These are phyloP conservation scores for Cadophora sp. DNA, from an alignment of 2,329 filamentous ascomycete species.

Conservation along the genomic window DNA sequence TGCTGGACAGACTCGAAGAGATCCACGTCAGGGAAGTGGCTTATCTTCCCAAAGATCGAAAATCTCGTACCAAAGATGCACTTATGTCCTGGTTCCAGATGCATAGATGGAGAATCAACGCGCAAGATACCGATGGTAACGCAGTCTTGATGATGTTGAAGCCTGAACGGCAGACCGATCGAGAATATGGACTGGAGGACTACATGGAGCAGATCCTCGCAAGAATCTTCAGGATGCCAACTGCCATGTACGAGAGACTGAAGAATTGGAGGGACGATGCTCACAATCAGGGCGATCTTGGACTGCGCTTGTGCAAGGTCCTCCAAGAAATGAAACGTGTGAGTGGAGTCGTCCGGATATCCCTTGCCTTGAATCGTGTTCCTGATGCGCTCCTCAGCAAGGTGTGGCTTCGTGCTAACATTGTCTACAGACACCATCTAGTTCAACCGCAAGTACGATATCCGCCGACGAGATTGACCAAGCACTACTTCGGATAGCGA, in stretches of 20 bases:
- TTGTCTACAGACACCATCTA: slow-evolving; percentile 14
- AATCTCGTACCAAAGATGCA: slow-evolving; percentile 62
- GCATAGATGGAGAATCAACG: slow-evolving; percentile 65
- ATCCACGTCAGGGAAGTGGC: slow-evolving; percentile 47
- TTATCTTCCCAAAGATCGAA: slow-evolving; percentile 43
- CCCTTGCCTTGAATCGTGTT: background rate
- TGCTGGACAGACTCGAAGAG: slow-evolving; percentile 72
- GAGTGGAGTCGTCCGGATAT: slow-evolving; percentile 18
- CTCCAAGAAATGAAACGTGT: slow-evolving; percentile 33
- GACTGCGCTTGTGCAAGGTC: slow-evolving; percentile 51
- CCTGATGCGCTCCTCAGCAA: no score
- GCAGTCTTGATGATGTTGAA: slow-evolving; percentile 79
- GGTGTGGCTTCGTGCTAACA: slow-evolving; percentile 9
- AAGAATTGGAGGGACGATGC: slow-evolving; percentile 55
- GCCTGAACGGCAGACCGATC: slow-evolving; percentile 77
- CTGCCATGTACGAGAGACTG: slow-evolving; percentile 66
- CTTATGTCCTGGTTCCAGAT: slow-evolving; percentile 72
- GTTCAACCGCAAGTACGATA: slow-evolving; percentile 48
- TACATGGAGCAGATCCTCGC: slow-evolving; percentile 71
- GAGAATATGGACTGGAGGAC: slow-evolving; percentile 74
- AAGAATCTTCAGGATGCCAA: slow-evolving; percentile 69
- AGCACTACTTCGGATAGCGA: slow-evolving; percentile 70
- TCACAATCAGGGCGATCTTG: slow-evolving; percentile 62
- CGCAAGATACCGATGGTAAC: slow-evolving; percentile 60
- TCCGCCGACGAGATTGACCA: slow-evolving; percentile 76